These are phyloP conservation scores for Euphorbia celastroides DNA, from an alignment of 441 rosid genomes.

Conservation along the genomic window DNA sequence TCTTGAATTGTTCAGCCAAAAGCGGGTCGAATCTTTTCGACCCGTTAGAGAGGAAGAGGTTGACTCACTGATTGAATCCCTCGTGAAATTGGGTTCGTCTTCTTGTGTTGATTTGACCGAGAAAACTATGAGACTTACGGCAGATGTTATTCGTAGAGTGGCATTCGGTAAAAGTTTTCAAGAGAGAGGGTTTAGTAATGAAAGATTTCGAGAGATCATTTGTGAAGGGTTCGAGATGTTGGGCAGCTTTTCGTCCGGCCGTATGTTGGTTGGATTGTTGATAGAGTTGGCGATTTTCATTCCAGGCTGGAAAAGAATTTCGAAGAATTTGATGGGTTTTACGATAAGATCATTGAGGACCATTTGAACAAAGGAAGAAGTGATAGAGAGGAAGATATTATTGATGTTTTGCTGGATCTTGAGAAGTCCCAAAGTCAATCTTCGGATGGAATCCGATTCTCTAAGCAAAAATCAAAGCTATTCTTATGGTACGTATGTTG, in stretches of 20 bases:
- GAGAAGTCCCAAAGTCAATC: too few relatives aligned
- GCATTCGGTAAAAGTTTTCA: constrained; percentile 4
- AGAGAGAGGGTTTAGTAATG: neutral
- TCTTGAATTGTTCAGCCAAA: neutral
- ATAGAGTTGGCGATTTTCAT: constrained; percentile 19
- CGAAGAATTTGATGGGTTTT: constrained; percentile 6
- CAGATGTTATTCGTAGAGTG: constrained; percentile 5
- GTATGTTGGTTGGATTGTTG: constrained; percentile 7
- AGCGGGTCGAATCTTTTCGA: neutral
- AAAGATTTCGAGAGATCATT: constrained; percentile 2
- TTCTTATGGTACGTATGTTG: too few relatives aligned
- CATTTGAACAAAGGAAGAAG: neutral
- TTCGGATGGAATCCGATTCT: too few relatives aligned
- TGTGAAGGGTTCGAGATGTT: constrained; percentile 8
- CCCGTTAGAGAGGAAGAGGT: neutral
- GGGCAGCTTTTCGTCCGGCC: neutral
- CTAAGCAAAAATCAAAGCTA: too few relatives aligned
- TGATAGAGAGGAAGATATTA: neutral
- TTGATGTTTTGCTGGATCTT: too few relatives aligned
- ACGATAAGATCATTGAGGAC: constrained; percentile 6
- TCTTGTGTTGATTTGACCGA: constrained; percentile 3
- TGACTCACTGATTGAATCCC: neutral
- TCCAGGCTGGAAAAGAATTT: neutral
- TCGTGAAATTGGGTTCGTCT: neutral
- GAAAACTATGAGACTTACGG: neutral